Conservation (phyloP, 2,329 filamentous ascomycete species). For the Cercospora sp. region DNA sequence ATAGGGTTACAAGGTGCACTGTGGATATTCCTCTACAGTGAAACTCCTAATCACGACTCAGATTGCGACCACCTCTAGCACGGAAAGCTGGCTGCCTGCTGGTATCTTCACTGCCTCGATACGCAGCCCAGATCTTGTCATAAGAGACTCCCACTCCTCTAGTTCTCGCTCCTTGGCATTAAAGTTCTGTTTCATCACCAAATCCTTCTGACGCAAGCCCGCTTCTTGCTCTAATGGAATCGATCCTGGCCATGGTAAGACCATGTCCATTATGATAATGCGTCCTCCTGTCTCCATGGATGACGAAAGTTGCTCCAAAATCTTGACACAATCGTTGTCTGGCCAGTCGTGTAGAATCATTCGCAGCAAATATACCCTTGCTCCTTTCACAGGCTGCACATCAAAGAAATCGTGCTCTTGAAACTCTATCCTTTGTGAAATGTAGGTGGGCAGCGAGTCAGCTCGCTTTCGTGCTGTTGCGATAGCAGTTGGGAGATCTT, state of each 20-base stretch:
- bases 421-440: neutral
- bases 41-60: too few relatives aligned
- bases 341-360: constrained; percentile 22
- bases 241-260: neutral
- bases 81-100: neutral
- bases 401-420: constrained; percentile 21
- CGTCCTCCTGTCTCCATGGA: neutral
- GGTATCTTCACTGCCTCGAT: neutral
- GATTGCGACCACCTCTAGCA: neutral
- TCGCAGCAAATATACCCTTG: constrained; percentile 3
- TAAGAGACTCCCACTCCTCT: constrained; percentile 8
- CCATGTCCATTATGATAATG: constrained; percentile 2
- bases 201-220: neutral
- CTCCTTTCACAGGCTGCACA: constrained; percentile 12
- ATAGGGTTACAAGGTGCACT: too few relatives aligned
- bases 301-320: constrained; percentile 15
- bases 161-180: constrained; percentile 11
- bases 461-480: neutral
- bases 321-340: constrained; percentile 10
- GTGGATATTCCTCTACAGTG: too few relatives aligned
- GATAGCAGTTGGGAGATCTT: constrained; percentile 23
- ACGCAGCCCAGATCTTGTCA: neutral
- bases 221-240: neutral
- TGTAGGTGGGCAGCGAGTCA: neutral
- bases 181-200: constrained; percentile 12